Base-by-base conservation (phyloP, 2,329 filamentous ascomycete species). In the Xylaria sp. region DNA sequence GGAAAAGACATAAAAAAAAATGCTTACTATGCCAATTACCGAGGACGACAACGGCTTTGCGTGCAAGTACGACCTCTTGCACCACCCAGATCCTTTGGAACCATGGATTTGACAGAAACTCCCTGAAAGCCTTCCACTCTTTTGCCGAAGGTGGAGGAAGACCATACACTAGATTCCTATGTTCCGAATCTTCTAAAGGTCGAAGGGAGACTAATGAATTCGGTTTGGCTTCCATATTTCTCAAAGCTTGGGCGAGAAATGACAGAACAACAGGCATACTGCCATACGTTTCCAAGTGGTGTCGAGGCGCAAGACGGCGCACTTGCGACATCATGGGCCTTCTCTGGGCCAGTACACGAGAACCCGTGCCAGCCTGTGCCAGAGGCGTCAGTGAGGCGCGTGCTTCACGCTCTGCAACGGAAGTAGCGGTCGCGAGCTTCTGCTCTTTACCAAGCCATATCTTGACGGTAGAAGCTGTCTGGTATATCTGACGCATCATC, bases 1-100 rank as follows among this genome's bases (percentile, higher is more conserved):
- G 5, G 50, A 28, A 32, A 25, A 28, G 50, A 32, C 6, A 18
- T 1, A 10, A 5, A 15, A 25, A 52, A 28, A 25, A 28, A 15
- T 5, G 23, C 25, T 52, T 52, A 52, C 50, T 46, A 2, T 73
- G 62, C 71, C 71, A 73, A 46, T 73, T 65, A 6, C 71, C 71
- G 13, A 65, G 25, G 20, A 73, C 69, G 54, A 56, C 60, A 32
- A 71, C 55, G 8, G 69, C 69, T n/a, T 65, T 58, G 23, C 52
- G 59, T 12, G 71, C 69, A 1, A 69, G 64, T 25, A 72, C 71
- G 4, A 68, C 66, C 44, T 72, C 71, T 32, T 72, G 71, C 10
- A 72, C 69, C n/a, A 72, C 23, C 71, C 71, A 73, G 37, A 71
- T 71, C n/a, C 66, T 66, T 25, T 51, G 66, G 41, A 73, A 73